Evolutionary conservation across 73 alveolate genomes (phyloP).

Genomic region (Paramecium sonneborni): DNA sequence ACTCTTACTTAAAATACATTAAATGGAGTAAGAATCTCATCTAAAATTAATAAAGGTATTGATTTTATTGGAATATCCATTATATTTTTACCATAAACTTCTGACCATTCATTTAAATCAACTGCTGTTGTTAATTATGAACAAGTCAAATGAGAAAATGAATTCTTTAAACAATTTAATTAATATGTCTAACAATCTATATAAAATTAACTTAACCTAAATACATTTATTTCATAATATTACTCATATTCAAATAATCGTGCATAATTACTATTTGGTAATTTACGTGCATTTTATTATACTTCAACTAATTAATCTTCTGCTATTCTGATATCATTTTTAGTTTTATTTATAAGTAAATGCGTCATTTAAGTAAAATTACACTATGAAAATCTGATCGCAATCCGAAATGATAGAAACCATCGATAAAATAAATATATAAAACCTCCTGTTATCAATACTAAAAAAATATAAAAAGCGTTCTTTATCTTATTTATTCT

Average conservation of each 20-base stretch:
- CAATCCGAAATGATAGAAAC: not conserved
- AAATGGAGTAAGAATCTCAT: slow-evolving; percentile 76
- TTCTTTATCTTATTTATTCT: not conserved
- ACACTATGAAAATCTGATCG: not conserved
- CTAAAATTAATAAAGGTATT: slow-evolving; percentile 61
- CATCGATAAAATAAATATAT: not conserved
- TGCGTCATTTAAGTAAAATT: not conserved
- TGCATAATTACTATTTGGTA: not conserved
- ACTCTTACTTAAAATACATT: slow-evolving; percentile 64
- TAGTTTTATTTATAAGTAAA: not conserved
- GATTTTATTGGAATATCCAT: slow-evolving; percentile 70
- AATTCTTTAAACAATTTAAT: not conserved
- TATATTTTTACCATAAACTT: slow-evolving; percentile 66
- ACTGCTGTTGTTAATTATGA: not conserved
- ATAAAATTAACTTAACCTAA: not conserved
- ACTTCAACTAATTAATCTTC: not conserved
- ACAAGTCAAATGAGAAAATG: slow-evolving; percentile 11
- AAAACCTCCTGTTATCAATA: not conserved
- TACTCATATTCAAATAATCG: not conserved
- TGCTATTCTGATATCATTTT: slow-evolving; percentile 3
- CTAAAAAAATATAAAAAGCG: not conserved
- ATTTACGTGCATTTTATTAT: not conserved
- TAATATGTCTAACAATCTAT: not conserved
- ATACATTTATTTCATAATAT: not conserved
- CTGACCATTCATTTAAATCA: not conserved